Conservation (phyloP, 306 rosid species). For the Casuarina equisetifolia region DNA sequence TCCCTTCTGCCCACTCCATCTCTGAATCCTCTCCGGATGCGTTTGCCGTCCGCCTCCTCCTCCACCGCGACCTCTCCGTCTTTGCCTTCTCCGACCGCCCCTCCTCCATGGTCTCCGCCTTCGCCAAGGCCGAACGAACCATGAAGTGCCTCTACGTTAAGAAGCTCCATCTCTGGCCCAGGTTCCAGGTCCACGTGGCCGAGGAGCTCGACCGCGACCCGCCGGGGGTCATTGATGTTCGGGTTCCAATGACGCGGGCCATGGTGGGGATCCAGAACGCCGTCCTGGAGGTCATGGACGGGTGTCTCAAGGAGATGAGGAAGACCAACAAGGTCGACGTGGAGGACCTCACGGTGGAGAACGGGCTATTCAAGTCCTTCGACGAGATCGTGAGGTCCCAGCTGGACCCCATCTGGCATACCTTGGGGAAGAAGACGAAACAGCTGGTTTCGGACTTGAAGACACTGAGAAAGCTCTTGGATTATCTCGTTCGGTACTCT, state of each 20-base stretch:
- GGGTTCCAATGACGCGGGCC: constrained; percentile 74
- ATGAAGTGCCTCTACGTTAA: constrained; percentile 65
- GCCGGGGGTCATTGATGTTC: constrained; percentile 78
- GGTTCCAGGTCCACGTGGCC: constrained; percentile 80
- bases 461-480: constrained; percentile 86
- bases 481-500: constrained; percentile 76
- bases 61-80: constrained; percentile 53
- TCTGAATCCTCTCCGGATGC: constrained; percentile 86
- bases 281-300: constrained; percentile 87
- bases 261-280: constrained; percentile 89
- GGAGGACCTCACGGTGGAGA: constrained; percentile 88
- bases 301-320: constrained; percentile 95
- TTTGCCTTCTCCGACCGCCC: constrained; percentile 86
- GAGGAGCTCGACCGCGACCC: constrained; percentile 77
- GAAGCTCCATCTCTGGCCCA: constrained; percentile 80
- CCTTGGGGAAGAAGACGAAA: constrained; percentile 86
- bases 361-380: constrained; percentile 87
- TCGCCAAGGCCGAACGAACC: constrained; percentile 74
- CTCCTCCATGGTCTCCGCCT: constrained; percentile 85
- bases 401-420: constrained; percentile 98
- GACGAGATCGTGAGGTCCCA: constrained; percentile 96
- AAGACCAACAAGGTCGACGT: constrained; percentile 90
- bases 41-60: constrained; percentile 71
- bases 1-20: constrained; percentile 70
- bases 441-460: constrained; percentile 89